These are phyloP conservation scores for Dictyostelium brefeldianum DNA, from an alignment of 78 protist species.

Conservation along the genomic window DNA sequence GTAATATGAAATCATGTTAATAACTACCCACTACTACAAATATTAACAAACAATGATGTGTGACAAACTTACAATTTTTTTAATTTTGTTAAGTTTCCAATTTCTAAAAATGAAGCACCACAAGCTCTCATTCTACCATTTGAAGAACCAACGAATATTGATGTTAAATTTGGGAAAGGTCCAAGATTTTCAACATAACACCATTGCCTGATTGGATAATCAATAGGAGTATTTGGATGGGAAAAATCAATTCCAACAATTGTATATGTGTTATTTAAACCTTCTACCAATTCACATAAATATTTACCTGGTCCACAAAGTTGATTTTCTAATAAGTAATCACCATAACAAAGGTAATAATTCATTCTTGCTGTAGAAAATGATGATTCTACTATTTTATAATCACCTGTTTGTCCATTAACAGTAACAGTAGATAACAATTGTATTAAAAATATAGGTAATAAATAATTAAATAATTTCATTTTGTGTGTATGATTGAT, in stretches of 20 bases:
- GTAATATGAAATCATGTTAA: too few species aligned
- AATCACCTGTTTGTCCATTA: too few species aligned
- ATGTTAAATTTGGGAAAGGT: not conserved
- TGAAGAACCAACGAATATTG: not conserved
- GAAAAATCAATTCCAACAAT: conserved; percentile 12
- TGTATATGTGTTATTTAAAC: not conserved
- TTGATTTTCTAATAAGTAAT: not conserved
- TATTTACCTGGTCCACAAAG: conserved; percentile 7
- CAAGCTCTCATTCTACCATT: not conserved
- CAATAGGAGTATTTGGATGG: not conserved
- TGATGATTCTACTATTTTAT: too few species aligned
- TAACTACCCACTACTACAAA: too few species aligned
- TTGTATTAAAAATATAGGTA: too few species aligned
- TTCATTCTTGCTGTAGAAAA: not conserved
- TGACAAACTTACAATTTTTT: too few species aligned
- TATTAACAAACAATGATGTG: too few species aligned
- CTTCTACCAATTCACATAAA: not conserved
- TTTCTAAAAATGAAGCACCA: too few species aligned
- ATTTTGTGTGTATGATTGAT: too few species aligned
- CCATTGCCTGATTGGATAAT: not conserved
- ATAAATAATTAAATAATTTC: too few species aligned
- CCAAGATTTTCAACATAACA: conserved; percentile 10
- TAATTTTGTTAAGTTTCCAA: too few species aligned
- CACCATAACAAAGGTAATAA: not conserved
- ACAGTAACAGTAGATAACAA: too few species aligned